Evolutionary conservation across 257 asterid species (phyloP), one percentile per base, ranked within the genome.

Genomic region (Apocynum venetum): DNA sequence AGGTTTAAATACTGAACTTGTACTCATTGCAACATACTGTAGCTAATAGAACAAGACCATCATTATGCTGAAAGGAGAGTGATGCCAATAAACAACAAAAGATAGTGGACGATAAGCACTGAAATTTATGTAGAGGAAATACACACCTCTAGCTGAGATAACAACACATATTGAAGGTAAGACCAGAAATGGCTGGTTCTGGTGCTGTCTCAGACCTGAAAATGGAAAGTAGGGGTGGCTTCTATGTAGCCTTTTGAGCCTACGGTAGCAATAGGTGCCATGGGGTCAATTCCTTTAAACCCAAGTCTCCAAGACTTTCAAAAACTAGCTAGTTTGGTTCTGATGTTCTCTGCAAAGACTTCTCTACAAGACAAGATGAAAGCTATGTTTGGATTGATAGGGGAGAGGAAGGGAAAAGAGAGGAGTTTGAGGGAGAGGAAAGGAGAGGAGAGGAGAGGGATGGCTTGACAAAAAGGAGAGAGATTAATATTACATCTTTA

Each of bases 1-100:
- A 95, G 98, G 99, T 93, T 77, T 35, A 44, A 71, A 81, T 79
- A 49, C 77, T 20, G 59, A 79, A 72, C 72, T 78, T 19, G 10
- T 70, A 56, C 61, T 75, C 35, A 77, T 59, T 59, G 63, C 60
- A 72, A 57, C 79, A 51, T 75, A 36, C 68, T 74, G 25, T 76
- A 73, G 75, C 25, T 31, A 49, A 56, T 48, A 65, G 72, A 78
- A 61, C 10, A 57, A 74, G 44, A 25, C 13, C 31, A 57, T n/a
- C n/a, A n/a, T 64, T 4, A 73, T 35, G 52, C 1, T 55, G 51
- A 63, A 25, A 72, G 57, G 14, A 13, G 71, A 65, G 9, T 47
- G 25, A 64, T 53, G 20, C 59, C 13, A 53, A 19, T 53, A 19
- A 15, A 17, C 25, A 14, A 1, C 59, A 15, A 1, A 25, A 25